Evolutionary conservation across 371 early-diverging fungal genomes (phyloP).

Genomic region (Apophysomyces ossiformis): DNA sequence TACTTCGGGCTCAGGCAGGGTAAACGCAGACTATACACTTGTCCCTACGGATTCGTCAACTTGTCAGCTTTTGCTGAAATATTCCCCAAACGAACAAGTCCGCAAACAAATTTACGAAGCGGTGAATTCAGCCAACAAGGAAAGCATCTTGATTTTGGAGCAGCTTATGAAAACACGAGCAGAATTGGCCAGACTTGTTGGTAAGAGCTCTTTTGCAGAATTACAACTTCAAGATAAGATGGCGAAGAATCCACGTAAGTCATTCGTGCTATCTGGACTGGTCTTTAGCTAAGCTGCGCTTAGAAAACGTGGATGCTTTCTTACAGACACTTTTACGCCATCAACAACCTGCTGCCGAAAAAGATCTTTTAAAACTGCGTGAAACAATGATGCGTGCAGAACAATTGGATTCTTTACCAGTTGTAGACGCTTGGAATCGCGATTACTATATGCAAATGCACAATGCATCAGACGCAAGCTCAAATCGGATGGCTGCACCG

Average conservation of each 20-base stretch:
- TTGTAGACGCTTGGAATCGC: slow-evolving; percentile 84
- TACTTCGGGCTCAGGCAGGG: slow-evolving; percentile 17
- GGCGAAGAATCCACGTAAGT: slow-evolving; percentile 81
- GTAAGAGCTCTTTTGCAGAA: slow-evolving; percentile 80
- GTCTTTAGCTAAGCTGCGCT: not conserved
- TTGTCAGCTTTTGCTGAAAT: slow-evolving; percentile 66
- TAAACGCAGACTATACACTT: slow-evolving; percentile 38
- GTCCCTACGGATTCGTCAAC: slow-evolving; percentile 60
- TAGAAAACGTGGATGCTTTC: slow-evolving; percentile 85
- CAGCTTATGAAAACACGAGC: slow-evolving; percentile 73
- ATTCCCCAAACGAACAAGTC: slow-evolving; percentile 62
- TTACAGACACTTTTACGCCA: slow-evolving; percentile 68
- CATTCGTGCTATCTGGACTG: not conserved
- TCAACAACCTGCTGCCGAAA: slow-evolving; percentile 52
- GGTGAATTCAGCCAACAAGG: slow-evolving; percentile 70
- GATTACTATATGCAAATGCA: slow-evolving; percentile 67
- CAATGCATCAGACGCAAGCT: slow-evolving; percentile 33
- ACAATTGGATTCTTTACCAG: slow-evolving; percentile 27
- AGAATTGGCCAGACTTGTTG: slow-evolving; percentile 79
- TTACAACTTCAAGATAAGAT: slow-evolving; percentile 91
- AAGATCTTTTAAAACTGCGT: slow-evolving; percentile 56
- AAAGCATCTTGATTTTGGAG: slow-evolving; percentile 74
- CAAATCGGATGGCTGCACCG: slow-evolving; percentile 35
- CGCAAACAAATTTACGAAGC: slow-evolving; percentile 77
- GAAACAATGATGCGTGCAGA: slow-evolving; percentile 42